A percentile compares a stretch with the other conserved stretches of the same genome.
Evolutionary conservation across 352 stramenopile species (phyloP).

Genomic region (Globisporangium nodosum): DNA sequence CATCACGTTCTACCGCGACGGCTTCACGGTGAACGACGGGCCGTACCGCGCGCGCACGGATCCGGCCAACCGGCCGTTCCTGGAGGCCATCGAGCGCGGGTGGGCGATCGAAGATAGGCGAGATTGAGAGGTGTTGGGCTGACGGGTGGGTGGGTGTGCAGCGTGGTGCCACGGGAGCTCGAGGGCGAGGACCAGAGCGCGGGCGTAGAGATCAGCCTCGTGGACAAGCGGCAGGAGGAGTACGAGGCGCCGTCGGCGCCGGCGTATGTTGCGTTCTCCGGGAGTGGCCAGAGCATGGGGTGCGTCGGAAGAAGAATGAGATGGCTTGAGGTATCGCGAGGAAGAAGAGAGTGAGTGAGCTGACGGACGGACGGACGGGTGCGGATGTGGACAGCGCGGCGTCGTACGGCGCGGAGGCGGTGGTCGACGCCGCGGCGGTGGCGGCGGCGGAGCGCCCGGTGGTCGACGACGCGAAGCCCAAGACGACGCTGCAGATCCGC

Average conservation of each 20-base stretch:
- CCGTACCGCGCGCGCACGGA: conserved; percentile 70
- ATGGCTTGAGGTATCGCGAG: not conserved
- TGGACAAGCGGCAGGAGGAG: conserved; percentile 84
- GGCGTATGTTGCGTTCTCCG: conserved; percentile 85
- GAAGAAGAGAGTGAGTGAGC: not conserved
- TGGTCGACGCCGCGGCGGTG: conserved; percentile 33
- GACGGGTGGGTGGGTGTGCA: conserved; percentile 7
- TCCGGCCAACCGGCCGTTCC: conserved; percentile 65
- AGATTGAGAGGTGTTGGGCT: not conserved
- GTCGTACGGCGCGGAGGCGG: conserved; percentile 34
- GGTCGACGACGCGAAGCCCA: conserved; percentile 82
- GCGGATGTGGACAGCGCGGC: conserved; percentile 20
- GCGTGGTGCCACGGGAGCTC: conserved; percentile 68
- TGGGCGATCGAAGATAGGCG: conserved; percentile 9
- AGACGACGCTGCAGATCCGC: conserved; percentile 86
- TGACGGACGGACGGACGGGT: not conserved
- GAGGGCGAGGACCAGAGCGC: conserved; percentile 63
- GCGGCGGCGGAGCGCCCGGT: conserved; percentile 43
- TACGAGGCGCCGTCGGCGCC: conserved; percentile 64
- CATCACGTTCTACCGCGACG: conserved; percentile 83
- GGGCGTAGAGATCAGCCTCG: conserved; percentile 74
- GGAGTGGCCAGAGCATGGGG: conserved; percentile 78
- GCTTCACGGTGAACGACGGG: conserved; percentile 80
- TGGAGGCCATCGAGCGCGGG: conserved; percentile 77
- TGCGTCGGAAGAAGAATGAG: conserved; percentile 5